Conservation (phyloP, 345 rosid species). For the Laguncularia racemosa region DNA sequence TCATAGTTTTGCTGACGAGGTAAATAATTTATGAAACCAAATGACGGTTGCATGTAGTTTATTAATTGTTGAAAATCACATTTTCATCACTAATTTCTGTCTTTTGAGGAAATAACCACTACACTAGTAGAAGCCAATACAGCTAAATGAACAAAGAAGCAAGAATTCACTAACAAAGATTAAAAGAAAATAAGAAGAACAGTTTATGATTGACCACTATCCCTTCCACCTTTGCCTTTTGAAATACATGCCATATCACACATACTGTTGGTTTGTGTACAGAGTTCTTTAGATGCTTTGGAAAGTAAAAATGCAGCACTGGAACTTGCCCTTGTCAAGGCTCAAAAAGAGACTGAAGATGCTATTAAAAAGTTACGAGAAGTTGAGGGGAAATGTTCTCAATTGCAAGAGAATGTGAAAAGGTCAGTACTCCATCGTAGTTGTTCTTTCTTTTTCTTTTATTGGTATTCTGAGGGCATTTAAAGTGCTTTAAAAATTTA, state of each 20-base stretch:
- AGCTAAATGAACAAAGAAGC: too few relatives aligned
- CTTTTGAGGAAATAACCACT: too few relatives aligned
- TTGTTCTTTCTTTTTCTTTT: neutral
- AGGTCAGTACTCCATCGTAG: constrained; percentile 32
- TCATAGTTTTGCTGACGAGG: too few relatives aligned
- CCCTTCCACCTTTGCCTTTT: too few relatives aligned
- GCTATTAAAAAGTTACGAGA: constrained; percentile 50
- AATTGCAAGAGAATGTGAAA: constrained; percentile 57
- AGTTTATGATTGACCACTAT: too few relatives aligned
- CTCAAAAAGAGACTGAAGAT: constrained; percentile 43
- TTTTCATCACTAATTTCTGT: too few relatives aligned
- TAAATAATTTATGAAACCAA: too few relatives aligned
- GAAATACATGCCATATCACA: neutral
- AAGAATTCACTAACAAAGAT: too few relatives aligned
- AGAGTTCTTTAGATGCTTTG: constrained; percentile 57
- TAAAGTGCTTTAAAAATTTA: neutral
- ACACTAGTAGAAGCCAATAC: too few relatives aligned
- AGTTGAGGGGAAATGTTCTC: constrained; percentile 59
- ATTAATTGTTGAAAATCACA: too few relatives aligned
- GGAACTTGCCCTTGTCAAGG: constrained; percentile 61
- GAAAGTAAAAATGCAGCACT: constrained; percentile 62
- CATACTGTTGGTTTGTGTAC: constrained; percentile 5
- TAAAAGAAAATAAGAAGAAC: too few relatives aligned
- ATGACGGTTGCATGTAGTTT: too few relatives aligned
- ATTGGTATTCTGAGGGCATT: neutral